Evolutionary conservation across 768 basidiomycete genomes (phyloP), one percentile per base, ranked within the genome.

Genomic region (Infundibulicybe gibba): DNA sequence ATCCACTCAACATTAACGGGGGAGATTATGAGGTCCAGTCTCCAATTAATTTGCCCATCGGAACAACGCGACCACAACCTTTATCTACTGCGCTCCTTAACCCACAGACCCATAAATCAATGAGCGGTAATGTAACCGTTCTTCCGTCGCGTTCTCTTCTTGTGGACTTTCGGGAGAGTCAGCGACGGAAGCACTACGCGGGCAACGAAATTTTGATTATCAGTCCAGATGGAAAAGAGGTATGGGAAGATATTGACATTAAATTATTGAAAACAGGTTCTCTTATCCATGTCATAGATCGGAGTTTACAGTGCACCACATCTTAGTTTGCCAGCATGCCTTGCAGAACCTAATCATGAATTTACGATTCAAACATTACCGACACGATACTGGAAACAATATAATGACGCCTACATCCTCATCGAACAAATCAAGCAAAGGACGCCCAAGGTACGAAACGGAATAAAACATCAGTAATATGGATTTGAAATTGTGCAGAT

Each of bases 131-230:
- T 34, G 49, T 81, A 12, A 73, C 73, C 2, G 57, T 82, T n/a
- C 59, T 80, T 8, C 75, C 75, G 6, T 79, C 77, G 2, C 64
- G 55, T 40, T 68, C 74, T 16, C 50, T 77, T n/a, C 64, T 81
- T 1, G 71, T 80, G 20, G 80, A 82, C 56, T 75, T 80, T 42
- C 72, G 79, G n/a, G 76, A 79, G 59, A 71, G 72, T 21, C 74
- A 79, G 50, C 68, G 76, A 4, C 63, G 74, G 40, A 70, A 66
- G 34, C 73, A 74, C 5, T 57, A 65, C 21, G 71, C 65, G 49
- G 79, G 76, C 5, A 60, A 68, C 11, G 68, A 77, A 51, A 75
- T 80, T 10, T 54, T 80, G 17, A 47, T 76, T 19, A 61, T 80
- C 25, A 64, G 64, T 54, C 47, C 70, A 17, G 61, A 66, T 40